Conservation (phyloP, 768 basidiomycete species). For the Kwoniella mangroviensis region DNA sequence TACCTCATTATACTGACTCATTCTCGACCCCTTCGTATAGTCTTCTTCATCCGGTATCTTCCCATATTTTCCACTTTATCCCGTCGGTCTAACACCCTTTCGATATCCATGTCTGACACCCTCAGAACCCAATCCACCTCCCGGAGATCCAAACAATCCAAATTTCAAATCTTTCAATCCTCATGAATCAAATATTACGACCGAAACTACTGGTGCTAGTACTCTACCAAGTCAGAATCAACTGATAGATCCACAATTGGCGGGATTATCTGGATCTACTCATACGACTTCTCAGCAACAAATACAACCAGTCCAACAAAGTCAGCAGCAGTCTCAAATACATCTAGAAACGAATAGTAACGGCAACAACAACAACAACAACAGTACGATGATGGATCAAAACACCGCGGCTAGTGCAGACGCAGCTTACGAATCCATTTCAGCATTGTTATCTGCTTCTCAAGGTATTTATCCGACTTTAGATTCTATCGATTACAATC, state of each 20-base stretch:
- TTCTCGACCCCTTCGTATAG: too few relatives aligned
- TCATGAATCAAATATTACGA: constrained; percentile 14
- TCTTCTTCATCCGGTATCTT: neutral
- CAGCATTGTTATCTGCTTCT: constrained; percentile 24
- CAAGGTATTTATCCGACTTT: constrained; percentile 15
- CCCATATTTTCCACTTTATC: constrained; percentile 14
- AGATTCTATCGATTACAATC: constrained; percentile 11
- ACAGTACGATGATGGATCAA: neutral
- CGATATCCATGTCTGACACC: constrained; percentile 46
- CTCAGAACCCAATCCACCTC: constrained; percentile 35
- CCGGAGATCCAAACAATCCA: constrained; percentile 42
- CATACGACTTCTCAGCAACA: constrained; percentile 54
- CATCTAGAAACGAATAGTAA: neutral
- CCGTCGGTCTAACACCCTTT: constrained; percentile 45
- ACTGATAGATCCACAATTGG: neutral
- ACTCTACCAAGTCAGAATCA: neutral
- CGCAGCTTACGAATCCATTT: constrained; percentile 21
- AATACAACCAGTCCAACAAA: neutral
- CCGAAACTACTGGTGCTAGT: constrained; percentile 15
- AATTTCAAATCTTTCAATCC: constrained; percentile 43
- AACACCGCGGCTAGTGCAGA: constrained; percentile 9
- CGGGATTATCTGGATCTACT: constrained; percentile 4
- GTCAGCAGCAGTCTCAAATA: neutral
- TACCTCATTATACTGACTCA: neutral
- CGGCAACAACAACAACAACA: neutral